Conservation (phyloP, 208 protist species). For the Eutreptiella sp. region DNA sequence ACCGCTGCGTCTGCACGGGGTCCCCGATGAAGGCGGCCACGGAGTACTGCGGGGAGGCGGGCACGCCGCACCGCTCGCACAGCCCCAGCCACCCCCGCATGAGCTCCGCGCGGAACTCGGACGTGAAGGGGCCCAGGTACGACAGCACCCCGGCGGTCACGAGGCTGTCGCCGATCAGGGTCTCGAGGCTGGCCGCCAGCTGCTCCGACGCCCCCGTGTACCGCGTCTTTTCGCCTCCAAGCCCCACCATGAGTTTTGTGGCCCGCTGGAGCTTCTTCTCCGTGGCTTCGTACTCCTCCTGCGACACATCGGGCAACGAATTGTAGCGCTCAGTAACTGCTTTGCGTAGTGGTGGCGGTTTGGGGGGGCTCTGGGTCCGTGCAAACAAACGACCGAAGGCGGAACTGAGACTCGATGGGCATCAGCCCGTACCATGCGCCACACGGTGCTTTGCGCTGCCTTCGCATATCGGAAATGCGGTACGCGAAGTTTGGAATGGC, state of each 20-base stretch:
- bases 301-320: too few relatives aligned
- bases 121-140: conserved; percentile 91
- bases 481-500: too few relatives aligned
- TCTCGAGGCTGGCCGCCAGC: conserved; percentile 65
- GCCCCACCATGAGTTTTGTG: conserved; percentile 83
- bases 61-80: conserved; percentile 59
- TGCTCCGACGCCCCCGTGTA: conserved; percentile 70
- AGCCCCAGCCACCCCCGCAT: conserved; percentile 62
- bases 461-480: too few relatives aligned
- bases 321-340: too few relatives aligned
- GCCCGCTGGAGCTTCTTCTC: conserved; percentile 86
- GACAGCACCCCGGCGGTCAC: conserved; percentile 83
- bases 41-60: conserved; percentile 67
- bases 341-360: too few relatives aligned
- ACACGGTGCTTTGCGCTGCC: too few relatives aligned
- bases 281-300: conserved; percentile 83
- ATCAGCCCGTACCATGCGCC: too few relatives aligned
- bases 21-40: conserved; percentile 77
- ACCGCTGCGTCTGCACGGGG: conserved; percentile 78
- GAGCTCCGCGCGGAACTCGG: conserved; percentile 72
- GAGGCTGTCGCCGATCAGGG: conserved; percentile 86
- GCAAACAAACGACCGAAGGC: too few relatives aligned
- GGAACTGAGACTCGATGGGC: too few relatives aligned
- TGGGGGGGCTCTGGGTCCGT: too few relatives aligned
- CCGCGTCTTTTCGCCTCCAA: conserved; percentile 85